phyloP scores from a whole-genome alignment of 306 rosid species.

The Vicia villosa region DNA sequence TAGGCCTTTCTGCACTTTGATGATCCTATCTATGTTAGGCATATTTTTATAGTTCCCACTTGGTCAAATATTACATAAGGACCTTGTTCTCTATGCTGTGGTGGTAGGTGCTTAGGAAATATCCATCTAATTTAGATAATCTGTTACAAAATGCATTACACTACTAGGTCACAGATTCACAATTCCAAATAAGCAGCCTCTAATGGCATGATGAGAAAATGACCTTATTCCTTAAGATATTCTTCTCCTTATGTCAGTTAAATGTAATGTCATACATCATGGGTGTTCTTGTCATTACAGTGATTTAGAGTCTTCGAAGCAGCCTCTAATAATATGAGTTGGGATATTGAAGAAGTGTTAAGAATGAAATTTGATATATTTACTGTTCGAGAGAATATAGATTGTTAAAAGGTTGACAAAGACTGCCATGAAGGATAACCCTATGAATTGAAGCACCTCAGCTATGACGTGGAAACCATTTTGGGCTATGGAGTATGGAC shows the following conservation, averaged over 20 bases:
- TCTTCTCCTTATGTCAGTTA: not conserved
- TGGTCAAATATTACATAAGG: conserved; percentile 31
- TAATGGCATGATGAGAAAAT: conserved; percentile 29
- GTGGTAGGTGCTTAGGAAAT: conserved; percentile 44
- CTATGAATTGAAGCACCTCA: no score
- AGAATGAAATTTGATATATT: not conserved
- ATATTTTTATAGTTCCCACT: conserved; percentile 36
- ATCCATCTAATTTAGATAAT: conserved; percentile 23
- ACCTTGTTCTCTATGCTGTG: conserved; percentile 40
- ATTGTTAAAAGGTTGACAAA: conserved; percentile 33
- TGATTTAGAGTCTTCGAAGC: not conserved
- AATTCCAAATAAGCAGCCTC: conserved; percentile 37
- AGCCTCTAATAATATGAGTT: no score
- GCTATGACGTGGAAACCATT: conserved; percentile 63
- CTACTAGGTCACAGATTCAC: conserved; percentile 29
- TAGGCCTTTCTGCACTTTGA: conserved; percentile 57
- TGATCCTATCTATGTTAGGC: conserved; percentile 25
- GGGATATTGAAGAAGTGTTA: no score
- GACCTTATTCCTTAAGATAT: conserved; percentile 28
- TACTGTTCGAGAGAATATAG: not conserved
- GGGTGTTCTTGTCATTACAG: conserved; percentile 21
- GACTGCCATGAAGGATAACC: conserved; percentile 39
- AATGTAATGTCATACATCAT: conserved; percentile 22
- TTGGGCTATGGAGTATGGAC: conserved; percentile 1
- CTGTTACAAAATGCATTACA: conserved; percentile 22